Evolutionary conservation across 2,329 filamentous ascomycete genomes (phyloP), one percentile per base, ranked within the genome.

Genomic region (Bipolaris gigantea): DNA sequence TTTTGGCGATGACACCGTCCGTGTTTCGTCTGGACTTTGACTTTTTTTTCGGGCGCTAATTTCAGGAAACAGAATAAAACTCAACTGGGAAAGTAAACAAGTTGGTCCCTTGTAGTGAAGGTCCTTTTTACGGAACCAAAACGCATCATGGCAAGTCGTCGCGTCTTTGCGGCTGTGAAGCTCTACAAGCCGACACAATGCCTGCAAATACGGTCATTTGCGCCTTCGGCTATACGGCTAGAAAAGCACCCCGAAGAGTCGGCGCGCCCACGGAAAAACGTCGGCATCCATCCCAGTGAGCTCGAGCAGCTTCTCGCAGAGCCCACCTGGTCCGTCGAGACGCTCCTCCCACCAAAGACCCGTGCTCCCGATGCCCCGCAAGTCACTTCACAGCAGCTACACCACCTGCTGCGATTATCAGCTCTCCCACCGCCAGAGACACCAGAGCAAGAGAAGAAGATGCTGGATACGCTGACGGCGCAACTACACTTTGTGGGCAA

Each of bases 401-500:
- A 85, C 64, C 93, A 97, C 73, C 85, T 97, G 9, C 86, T 97
- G 33, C 89, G 90, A 16, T 86, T 97, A 35, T 96, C 92, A 4
- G 92, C 93, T 13, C 86, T 99, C 0, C 92, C 93, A 0, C 81
- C 82, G 1, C 92, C 93, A 0, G 76, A 80, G 16, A 80, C 80
- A 2, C 61, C 77, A 1, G 79, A 79, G 47, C 87, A 92, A 64
- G 88, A 96, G 71, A 66, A 78, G 0, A 76, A 80, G 23, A 90
- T 96, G 84, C 81, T 96, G 3, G 71, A 82, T 19, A 92, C 88
- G 1, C 81, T 99, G 2, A 82, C 87, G 48, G 85, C 89, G 30
- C 94, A 99, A 71, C 83, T 99, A 0, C 88, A 89, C 67, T 99
- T 99, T 69, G 92, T 97, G n/a, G 86, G 85, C 57, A 85, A 91